A percentile compares a stretch with the other conserved stretches of the same genome.
Conservation (phyloP, 2,329 filamentous ascomycete species). For the Colletotrichum sp. region DNA sequence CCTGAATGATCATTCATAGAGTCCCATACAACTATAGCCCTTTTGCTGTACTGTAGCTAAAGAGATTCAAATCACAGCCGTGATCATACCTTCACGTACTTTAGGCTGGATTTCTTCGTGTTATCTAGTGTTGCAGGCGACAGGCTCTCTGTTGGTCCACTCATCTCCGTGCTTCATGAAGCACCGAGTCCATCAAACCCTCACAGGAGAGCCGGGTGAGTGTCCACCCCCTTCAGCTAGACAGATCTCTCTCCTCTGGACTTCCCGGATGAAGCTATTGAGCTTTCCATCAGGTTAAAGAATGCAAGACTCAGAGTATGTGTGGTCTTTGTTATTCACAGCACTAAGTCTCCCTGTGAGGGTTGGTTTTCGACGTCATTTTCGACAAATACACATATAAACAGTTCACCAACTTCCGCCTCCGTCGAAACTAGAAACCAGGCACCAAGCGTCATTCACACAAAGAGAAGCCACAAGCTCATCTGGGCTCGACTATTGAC, state of each 20-base stretch:
- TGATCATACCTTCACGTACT: background rate
- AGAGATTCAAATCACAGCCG: background rate
- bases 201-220: background rate
- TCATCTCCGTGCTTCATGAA: background rate
- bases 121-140: background rate
- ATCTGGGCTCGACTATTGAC: background rate
- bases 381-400: background rate
- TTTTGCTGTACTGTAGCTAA: background rate
- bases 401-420: background rate
- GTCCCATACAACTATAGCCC: background rate
- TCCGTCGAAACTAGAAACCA: background rate
- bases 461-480: fast-evolving
- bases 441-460: no score
- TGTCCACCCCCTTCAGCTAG: background rate
- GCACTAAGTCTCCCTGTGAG: background rate
- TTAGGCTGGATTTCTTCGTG: background rate
- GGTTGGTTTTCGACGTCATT: background rate
- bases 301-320: background rate
- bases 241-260: background rate
- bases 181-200: background rate
- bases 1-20: background rate
- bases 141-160: background rate
- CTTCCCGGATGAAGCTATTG: background rate
- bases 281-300: background rate
- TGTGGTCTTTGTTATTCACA: background rate